These are phyloP conservation scores for Ceratobasidium sp. DNA, from an alignment of 1,284 basidiomycete genomes.

Conservation along the genomic window DNA sequence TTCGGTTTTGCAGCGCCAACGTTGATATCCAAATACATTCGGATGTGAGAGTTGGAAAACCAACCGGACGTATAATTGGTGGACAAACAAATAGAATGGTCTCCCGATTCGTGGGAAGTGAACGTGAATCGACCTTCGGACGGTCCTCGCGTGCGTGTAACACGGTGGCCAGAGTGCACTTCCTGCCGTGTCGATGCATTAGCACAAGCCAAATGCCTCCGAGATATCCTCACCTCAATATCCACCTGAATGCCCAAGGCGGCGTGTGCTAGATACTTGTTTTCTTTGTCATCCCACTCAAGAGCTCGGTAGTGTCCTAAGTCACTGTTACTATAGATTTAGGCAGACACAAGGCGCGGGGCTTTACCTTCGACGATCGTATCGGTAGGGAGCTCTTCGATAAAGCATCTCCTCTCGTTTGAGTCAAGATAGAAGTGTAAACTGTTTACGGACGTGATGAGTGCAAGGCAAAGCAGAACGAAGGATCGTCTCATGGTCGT, in stretches of 20 bases:
- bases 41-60: slow-evolving; percentile 89
- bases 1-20: slow-evolving; percentile 89
- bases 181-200: slow-evolving; percentile 63
- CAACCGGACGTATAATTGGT: slow-evolving; percentile 87
- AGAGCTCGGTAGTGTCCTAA: slow-evolving; percentile 92
- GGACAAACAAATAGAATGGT: slow-evolving; percentile 95
- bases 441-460: slow-evolving; percentile 55
- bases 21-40: slow-evolving; percentile 93
- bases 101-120: slow-evolving; percentile 94
- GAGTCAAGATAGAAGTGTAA: slow-evolving; percentile 94
- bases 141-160: slow-evolving; percentile 90
- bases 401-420: slow-evolving; percentile 93
- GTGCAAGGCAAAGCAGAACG: slow-evolving; percentile 8
- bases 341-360: slow-evolving; percentile 14
- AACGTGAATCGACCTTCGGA: slow-evolving; percentile 95
- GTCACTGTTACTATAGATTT: slow-evolving; percentile 15
- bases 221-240: slow-evolving; percentile 72
- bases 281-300: slow-evolving; percentile 83
- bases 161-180: slow-evolving; percentile 75
- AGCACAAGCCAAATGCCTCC: slow-evolving; percentile 23
- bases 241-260: slow-evolving; percentile 90
- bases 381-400: slow-evolving; percentile 96
- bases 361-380: slow-evolving; percentile 92
- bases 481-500: slow-evolving; percentile 31
- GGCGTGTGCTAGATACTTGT: slow-evolving; percentile 77